Evolutionary conservation across 441 rosid genomes (phyloP), one percentile per base, ranked within the genome.

Genomic region (Biscutella laevigata): DNA sequence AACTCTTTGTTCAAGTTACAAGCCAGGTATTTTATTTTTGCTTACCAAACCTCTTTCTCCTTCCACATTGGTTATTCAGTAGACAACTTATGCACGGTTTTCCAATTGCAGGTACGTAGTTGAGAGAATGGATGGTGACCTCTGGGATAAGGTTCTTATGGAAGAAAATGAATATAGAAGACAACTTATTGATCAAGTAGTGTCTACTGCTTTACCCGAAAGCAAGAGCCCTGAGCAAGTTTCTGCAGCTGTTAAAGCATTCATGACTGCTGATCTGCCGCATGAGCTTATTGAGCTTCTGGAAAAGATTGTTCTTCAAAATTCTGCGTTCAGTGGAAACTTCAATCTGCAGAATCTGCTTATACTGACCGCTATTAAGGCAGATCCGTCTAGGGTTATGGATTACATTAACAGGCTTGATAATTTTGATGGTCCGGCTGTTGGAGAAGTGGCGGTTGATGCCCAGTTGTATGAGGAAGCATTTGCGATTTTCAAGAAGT

Each of bases 171-270:
- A 77, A 16, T 90, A 79, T 59, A 74, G 99, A 74, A 83, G 99
- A 58, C 99, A 90, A 67, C 92, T 94, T 36, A 94, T 94, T 34
- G 99, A 94, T 73, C 99, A 94, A 71, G 99, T 94, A 55, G 97
- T 87, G 21, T 94, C 99, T 33, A 94, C 99, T 60, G 98, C 99
- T 64, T 73, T 94, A 74, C 98, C 99, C 8, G 99, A 94, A 68
- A 94, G 96, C 86, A 90, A 90, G 83, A 94, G 98, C 59, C 97
- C 99, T 46, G 96, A 94, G 48, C 99, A 94, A 82, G 99, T 94
- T 58, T 89, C 99, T 59, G 99, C 96, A 24, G 92, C 99, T 64
- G 99, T 90, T 51, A 89, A 94, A 76, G 99, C 99, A 70, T 94
- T 94, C 74, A 94, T 94, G 99, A 85, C 98, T 35, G 97, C 99